phyloP scores from a whole-genome alignment of 78 protist species.

The Paratrimastix pyriformis region DNA sequence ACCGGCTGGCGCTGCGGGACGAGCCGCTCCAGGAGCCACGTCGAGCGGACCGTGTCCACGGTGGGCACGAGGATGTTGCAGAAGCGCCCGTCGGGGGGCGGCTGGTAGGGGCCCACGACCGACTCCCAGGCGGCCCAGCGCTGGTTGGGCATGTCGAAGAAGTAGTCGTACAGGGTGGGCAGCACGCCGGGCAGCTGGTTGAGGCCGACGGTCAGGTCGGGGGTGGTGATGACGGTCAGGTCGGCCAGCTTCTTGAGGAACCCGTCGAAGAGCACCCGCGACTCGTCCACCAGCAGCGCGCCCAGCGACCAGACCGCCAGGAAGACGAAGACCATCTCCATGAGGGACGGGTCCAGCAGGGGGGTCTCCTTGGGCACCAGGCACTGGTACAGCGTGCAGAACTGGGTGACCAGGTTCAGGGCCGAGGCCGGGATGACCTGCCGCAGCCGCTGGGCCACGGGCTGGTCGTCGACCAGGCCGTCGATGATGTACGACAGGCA shows the following conservation, averaged over 20 bases:
- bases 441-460: background rate
- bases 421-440: constrained; percentile 30
- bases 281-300: constrained; percentile 22
- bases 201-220: background rate
- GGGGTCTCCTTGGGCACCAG: constrained; percentile 15
- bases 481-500: constrained; percentile 34
- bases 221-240: background rate
- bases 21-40: constrained; percentile 29
- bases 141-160: constrained; percentile 19
- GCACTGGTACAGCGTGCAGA: constrained; percentile 34
- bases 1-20: constrained; percentile 17
- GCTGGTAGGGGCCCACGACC: constrained; percentile 27
- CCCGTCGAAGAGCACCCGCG: constrained; percentile 45
- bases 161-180: constrained; percentile 58
- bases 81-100: constrained; percentile 46
- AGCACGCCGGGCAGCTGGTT: constrained; percentile 35
- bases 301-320: constrained; percentile 62
- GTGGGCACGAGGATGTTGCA: constrained; percentile 69
- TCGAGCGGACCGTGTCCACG: constrained; percentile 61
- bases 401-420: constrained; percentile 41
- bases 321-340: constrained; percentile 52
- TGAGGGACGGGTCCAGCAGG: constrained; percentile 13
- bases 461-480: constrained; percentile 46
- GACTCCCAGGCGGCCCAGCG: constrained; percentile 63
- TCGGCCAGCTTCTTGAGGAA: constrained; percentile 32